Evolutionary conservation across 2,329 filamentous ascomycete species (phyloP).

Genomic region (Stromatinia cepivora): DNA sequence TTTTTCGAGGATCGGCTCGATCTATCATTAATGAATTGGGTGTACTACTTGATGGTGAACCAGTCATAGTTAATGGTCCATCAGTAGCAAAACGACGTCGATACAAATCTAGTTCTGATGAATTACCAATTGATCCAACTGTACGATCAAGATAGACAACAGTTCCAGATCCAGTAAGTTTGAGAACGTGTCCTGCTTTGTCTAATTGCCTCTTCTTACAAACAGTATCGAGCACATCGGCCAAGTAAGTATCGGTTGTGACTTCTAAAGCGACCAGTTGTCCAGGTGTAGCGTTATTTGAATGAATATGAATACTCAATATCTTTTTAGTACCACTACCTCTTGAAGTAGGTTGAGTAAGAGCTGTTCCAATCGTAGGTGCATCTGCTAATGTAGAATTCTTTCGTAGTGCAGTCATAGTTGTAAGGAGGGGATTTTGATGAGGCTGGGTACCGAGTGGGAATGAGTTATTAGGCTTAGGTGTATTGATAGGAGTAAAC

Average conservation of each 20-base stretch:
- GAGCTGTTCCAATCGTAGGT: constrained; percentile 46
- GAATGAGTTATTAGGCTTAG: constrained; percentile 32
- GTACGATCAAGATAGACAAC: constrained; percentile 76
- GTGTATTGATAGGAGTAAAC: constrained; percentile 43
- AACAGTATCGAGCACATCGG: constrained; percentile 75
- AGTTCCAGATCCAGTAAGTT: constrained; percentile 71
- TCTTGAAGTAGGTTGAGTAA: constrained; percentile 41
- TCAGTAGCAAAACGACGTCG: constrained; percentile 75
- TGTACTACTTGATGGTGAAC: constrained; percentile 65
- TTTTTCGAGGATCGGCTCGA: constrained; percentile 47
- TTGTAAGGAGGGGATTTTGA: constrained; percentile 62
- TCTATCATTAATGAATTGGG: constrained; percentile 59
- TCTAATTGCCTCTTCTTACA: constrained; percentile 77
- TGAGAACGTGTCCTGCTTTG: constrained; percentile 76
- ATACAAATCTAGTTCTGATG: constrained; percentile 73
- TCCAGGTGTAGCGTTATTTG: constrained; percentile 68
- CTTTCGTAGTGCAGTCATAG: constrained; percentile 52
- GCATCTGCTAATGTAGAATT: constrained; percentile 57
- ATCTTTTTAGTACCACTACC: constrained; percentile 64
- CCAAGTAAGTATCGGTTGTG: constrained; percentile 80
- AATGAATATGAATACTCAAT: constrained; percentile 69
- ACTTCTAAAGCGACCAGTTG: constrained; percentile 73
- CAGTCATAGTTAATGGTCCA: constrained; percentile 65
- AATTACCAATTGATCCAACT: constrained; percentile 74
- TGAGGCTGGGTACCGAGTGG: constrained; percentile 43